Conservation (phyloP, 495 filamentous ascomycete species). For the Lophiotrema nucula region DNA sequence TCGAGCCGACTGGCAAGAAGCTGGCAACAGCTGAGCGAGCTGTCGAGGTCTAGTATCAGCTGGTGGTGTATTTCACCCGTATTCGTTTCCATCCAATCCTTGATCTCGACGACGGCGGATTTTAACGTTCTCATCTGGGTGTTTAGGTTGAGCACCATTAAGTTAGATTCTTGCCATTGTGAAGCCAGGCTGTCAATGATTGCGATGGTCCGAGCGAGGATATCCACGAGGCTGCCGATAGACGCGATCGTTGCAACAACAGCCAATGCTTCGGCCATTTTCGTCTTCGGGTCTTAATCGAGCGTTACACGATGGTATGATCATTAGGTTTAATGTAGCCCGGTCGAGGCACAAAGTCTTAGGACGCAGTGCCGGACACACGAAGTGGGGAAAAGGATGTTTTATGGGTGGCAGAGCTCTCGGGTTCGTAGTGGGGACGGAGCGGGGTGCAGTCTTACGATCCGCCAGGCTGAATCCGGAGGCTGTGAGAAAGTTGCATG, state of each 20-base stretch:
- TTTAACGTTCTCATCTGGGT: conserved; percentile 31
- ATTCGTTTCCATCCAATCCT: conserved; percentile 30
- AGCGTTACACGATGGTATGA: too few relatives aligned
- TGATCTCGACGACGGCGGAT: conserved; percentile 31
- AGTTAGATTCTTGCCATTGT: conserved; percentile 30
- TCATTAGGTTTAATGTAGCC: too few relatives aligned
- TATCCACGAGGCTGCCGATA: conserved; percentile 24
- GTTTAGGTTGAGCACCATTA: conserved; percentile 26
- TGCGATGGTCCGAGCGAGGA: conserved; percentile 19
- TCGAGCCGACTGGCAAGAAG: conserved; percentile 27
- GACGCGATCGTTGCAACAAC: conserved; percentile 28
- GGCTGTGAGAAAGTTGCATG: too few relatives aligned
- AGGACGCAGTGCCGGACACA: too few relatives aligned
- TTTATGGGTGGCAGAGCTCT: too few relatives aligned
- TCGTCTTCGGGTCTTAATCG: too few relatives aligned
- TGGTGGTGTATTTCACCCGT: conserved; percentile 30
- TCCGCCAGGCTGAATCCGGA: too few relatives aligned
- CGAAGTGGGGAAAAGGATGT: too few relatives aligned
- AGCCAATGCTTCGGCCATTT: too few relatives aligned
- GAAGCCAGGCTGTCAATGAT: conserved; percentile 20
- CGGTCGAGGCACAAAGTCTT: too few relatives aligned
- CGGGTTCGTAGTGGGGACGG: too few relatives aligned
- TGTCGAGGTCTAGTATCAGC: conserved; percentile 34
- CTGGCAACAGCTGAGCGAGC: conserved; percentile 24
- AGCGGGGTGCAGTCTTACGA: too few relatives aligned